These are phyloP conservation scores for Shiraia sp. DNA, from an alignment of 2,329 filamentous ascomycete genomes.

Conservation along the genomic window DNA sequence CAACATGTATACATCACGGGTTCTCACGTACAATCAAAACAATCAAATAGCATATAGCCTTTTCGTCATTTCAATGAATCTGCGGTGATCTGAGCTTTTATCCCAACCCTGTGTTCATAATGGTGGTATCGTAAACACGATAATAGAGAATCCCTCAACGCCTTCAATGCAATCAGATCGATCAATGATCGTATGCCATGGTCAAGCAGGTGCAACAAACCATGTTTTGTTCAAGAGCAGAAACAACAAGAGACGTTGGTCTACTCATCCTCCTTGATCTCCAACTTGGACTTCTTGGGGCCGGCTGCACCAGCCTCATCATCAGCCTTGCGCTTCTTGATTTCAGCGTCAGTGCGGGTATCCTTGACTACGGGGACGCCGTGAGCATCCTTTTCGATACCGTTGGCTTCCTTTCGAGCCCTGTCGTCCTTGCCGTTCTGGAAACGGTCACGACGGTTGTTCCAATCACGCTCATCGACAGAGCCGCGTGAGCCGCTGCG, in stretches of 20 bases:
- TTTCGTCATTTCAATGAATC: too few species aligned
- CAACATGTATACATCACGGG: too few species aligned
- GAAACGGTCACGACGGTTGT: conserved; percentile 38
- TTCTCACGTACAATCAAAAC: too few species aligned
- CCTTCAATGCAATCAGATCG: too few species aligned
- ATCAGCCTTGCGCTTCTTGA: conserved; percentile 42
- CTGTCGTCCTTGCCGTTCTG: conserved; percentile 36
- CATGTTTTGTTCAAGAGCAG: too few species aligned
- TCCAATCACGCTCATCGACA: conserved; percentile 31
- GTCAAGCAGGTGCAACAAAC: too few species aligned
- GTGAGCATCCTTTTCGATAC: conserved; percentile 28
- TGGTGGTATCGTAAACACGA: too few species aligned
- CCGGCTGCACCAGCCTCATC: conserved; percentile 20
- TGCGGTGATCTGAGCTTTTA: too few species aligned
- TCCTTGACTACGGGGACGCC: conserved; percentile 35
- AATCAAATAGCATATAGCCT: too few species aligned
- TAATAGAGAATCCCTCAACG: too few species aligned
- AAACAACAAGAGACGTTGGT: neutral
- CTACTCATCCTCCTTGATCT: conserved; percentile 40
- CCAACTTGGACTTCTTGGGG: conserved; percentile 41
- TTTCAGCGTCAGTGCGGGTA: conserved; percentile 18
- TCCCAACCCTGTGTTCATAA: too few species aligned
- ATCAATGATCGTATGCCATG: too few species aligned
- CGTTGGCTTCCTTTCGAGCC: conserved; percentile 18
- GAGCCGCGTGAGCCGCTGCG: conserved; percentile 22